Percentiles rank a stretch among this genome's conserved stretches.
phyloP scores from a whole-genome alignment of 2,329 filamentous ascomycete genomes.

The Thielaviopsis cerberus region DNA sequence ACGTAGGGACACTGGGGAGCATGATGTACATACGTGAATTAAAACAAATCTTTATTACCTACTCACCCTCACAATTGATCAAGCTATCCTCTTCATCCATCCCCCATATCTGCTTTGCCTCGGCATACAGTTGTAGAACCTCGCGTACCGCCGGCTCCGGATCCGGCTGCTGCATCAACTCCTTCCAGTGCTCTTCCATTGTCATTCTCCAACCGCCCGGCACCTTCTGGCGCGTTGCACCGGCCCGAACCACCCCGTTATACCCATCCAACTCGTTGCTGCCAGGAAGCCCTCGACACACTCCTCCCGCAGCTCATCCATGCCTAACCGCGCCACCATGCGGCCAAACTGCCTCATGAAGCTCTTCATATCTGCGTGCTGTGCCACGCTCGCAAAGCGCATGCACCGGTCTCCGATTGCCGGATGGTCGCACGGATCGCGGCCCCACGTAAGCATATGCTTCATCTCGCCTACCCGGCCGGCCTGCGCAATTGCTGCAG shows the following conservation, averaged over 20 bases:
- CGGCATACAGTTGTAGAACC: background rate
- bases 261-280: background rate
- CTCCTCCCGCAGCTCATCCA: background rate
- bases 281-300: background rate
- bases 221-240: background rate
- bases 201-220: background rate
- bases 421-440: conserved; percentile 1
- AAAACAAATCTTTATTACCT: background rate
- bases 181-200: conserved; percentile 2
- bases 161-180: background rate
- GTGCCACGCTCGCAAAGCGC: background rate
- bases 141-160: background rate
- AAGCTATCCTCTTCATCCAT: background rate
- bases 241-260: background rate
- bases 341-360: conserved; percentile 2
- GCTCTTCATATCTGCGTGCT: background rate
- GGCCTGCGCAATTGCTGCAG: background rate
- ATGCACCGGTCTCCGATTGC: background rate
- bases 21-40: background rate
- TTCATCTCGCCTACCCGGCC: background rate
- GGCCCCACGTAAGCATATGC: background rate
- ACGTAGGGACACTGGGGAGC: background rate
- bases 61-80: background rate
- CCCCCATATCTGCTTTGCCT: background rate
- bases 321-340: background rate